Evolutionary conservation across 495 filamentous ascomycete genomes (phyloP), one percentile per base, ranked within the genome.

Genomic region (Penicillium robsamsonii): DNA sequence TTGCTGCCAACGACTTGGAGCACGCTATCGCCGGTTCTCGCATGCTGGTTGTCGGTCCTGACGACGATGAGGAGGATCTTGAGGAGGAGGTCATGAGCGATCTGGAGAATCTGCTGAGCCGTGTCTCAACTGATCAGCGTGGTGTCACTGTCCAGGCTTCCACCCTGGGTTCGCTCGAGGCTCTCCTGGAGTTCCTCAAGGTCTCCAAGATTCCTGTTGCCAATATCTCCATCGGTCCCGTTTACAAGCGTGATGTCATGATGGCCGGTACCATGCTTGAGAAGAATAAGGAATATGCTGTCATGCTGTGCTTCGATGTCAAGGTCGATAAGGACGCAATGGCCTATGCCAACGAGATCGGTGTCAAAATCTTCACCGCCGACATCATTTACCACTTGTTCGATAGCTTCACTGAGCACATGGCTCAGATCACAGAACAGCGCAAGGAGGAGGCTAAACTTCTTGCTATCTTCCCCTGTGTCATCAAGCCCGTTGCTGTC

Each of bases 241-340:
- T 99, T 43, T 97, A 86, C 83, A 97, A 96, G 81, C 92, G 95
- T 62, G 95, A 99, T 74, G 90, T 99, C 50, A 94, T 97, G 84
- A 92, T 93, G 72, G 90, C 89, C 40, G 93, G 90, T 61, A 89
- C 87, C 51, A 99, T 99, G 95, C 77, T 97, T 56, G 95, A 99
- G 77, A 97, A 97, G 74, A 84, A 86, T 43, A 91, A 90, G 63
- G 94, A 99, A 70, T 95, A 86, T 58, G 95, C 95, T 24, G 91
- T 97, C 70, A 99, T 99, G 95, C 87, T 99, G 18, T 97, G 95
- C 70, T 99, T 99, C 80, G 95, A 99, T 68, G 95, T 99, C 71
- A 96, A 96, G 78, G 89, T 99, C 22, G 95, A 99, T 73, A 97
- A 96, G 72, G 95, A 99, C 65, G 95, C 95, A 1, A 82, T 87